These are phyloP conservation scores for Davidsoniella neocaledoniae DNA, from an alignment of 2,329 filamentous ascomycete genomes.

Conservation along the genomic window DNA sequence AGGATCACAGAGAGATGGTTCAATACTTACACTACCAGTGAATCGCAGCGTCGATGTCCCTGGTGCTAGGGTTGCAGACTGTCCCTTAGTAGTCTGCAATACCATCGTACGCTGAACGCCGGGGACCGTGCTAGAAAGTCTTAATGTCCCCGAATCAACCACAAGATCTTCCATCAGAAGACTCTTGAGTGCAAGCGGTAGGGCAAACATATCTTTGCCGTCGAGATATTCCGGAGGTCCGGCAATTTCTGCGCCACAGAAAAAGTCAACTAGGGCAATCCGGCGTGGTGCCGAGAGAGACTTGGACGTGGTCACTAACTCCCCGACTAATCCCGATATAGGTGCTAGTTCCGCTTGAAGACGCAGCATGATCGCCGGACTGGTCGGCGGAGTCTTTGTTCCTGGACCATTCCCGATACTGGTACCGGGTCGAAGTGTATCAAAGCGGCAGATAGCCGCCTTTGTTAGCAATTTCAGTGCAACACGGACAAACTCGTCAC, in stretches of 20 bases:
- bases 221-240: conserved; percentile 47
- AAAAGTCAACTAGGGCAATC: conserved; percentile 56
- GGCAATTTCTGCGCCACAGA: conserved; percentile 50
- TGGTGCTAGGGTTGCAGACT: conserved; percentile 25
- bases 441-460: conserved; percentile 26
- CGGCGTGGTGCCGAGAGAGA: conserved; percentile 40
- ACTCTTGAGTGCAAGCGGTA: conserved; percentile 13
- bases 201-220: conserved; percentile 16
- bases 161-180: conserved; percentile 7
- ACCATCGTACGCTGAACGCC: conserved; percentile 14
- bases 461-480: conserved; percentile 60
- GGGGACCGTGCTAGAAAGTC: conserved; percentile 3
- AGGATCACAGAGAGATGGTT: background rate
- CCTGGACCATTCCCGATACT: background rate
- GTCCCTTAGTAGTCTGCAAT: conserved; percentile 15
- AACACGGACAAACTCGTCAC: conserved; percentile 64
- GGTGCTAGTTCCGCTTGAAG: conserved; percentile 19
- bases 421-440: conserved; percentile 13
- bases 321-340: conserved; percentile 31
- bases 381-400: background rate
- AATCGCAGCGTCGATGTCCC: conserved; percentile 29
- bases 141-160: conserved; percentile 8
- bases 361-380: background rate
- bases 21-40: conserved; percentile 21
- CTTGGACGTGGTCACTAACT: conserved; percentile 29